phyloP scores from a whole-genome alignment of 1,139 yeast genomes.

The Saccharomyces hybrid region DNA sequence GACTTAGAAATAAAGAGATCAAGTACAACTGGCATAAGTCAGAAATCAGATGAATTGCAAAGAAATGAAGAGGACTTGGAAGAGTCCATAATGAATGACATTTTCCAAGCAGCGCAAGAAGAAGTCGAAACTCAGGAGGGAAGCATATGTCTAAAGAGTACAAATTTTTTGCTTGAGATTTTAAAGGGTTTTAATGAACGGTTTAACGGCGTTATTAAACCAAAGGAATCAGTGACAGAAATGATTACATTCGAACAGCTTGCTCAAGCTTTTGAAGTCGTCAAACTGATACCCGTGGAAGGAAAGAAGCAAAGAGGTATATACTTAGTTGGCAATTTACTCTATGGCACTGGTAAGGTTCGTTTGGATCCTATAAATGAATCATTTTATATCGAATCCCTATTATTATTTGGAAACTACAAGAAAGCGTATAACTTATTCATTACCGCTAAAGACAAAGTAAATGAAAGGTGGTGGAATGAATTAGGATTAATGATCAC shows the following conservation, averaged over 20 bases:
- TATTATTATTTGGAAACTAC: slow-evolving; percentile 25
- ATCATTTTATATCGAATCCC: slow-evolving; percentile 30
- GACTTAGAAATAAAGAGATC: slow-evolving; percentile 20
- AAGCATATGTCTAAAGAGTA: not conserved
- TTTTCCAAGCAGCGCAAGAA: not conserved
- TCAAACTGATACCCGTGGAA: slow-evolving; percentile 18
- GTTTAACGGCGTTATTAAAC: slow-evolving; percentile 1
- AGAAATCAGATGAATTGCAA: slow-evolving; percentile 1
- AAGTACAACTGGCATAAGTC: slow-evolving; percentile 10
- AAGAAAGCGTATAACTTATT: slow-evolving; percentile 28
- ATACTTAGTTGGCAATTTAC: slow-evolving; percentile 21
- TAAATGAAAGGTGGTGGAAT: slow-evolving; percentile 35
- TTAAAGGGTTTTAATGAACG: not conserved
- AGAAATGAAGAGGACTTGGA: not conserved
- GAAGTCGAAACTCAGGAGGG: not conserved
- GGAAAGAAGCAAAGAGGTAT: slow-evolving; percentile 18
- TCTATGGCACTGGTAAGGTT: slow-evolving; percentile 24
- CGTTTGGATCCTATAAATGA: slow-evolving; percentile 31
- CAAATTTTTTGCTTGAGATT: not conserved
- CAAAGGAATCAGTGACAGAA: slow-evolving; percentile 4
- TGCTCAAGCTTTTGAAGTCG: slow-evolving; percentile 24
- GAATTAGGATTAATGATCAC: slow-evolving; percentile 32
- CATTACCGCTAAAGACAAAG: slow-evolving; percentile 19
- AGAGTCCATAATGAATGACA: slow-evolving; percentile 1
- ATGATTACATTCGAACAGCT: slow-evolving; percentile 19